Evolutionary conservation across 2,329 filamentous ascomycete genomes (phyloP), one percentile per base, ranked within the genome.

Genomic region (Curvularia sp.): DNA sequence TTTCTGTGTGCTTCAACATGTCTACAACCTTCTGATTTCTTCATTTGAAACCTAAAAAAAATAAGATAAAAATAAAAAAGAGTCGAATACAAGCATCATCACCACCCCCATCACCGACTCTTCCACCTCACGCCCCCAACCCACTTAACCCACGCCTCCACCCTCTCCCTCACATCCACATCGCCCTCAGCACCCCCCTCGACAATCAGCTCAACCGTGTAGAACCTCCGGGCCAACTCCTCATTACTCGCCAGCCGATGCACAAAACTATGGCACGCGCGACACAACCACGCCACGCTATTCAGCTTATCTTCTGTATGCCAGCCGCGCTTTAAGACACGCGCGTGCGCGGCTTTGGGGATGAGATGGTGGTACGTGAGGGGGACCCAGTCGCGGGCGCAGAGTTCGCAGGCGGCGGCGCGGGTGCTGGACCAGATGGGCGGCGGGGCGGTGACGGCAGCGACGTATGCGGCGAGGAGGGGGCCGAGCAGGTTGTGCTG

Each of bases 361-460:
- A 96, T 93, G 42, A 96, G 80, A 78, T 96, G 92, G 72, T 96
- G 92, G 73, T 95, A 96, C 1, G 89, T 91, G 60, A 95, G 77
- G 8, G 87, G 86, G 21, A 95, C 86, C 86, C 90, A 92, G 61
- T 87, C 85, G 1, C 92, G 82, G 1, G 81, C 84, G 74, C 92
- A 96, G 23, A 96, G 84, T 79, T 96, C 92, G 76, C 92, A 96
- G 5, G 63, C 68, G 0, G 64, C 43, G 0, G 77, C 83, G 23
- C 85, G 83, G 1, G 88, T 89, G 0, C 81, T 78, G 1, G 80
- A 78, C 68, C 88, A 89, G 7, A 86, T 80, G 0, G 89, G 89
- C 0, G 91, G 91, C 0, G 89, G 79, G 0, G 86, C 80, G 1
- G 84, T 86, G 8, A 83, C 79, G 1, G 82, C 73, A 0, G 78